A percentile compares a stretch with the other conserved stretches of the same genome.
phyloP scores from a whole-genome alignment of 192 early-diverging fungal species.

The Coemansia sp. region DNA sequence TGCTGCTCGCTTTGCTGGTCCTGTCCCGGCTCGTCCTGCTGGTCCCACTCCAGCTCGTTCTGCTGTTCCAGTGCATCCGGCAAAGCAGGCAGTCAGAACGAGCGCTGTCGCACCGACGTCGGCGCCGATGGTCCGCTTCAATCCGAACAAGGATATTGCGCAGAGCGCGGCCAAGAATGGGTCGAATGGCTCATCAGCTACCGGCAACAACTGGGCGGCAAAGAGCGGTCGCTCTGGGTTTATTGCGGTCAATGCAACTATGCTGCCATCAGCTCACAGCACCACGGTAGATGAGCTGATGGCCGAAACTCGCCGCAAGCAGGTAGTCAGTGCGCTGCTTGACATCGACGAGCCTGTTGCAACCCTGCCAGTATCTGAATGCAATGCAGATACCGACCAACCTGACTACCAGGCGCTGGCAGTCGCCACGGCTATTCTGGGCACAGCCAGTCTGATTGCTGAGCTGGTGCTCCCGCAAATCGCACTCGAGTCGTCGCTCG shows the following conservation, averaged over 20 bases:
- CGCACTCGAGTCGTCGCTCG: constrained; percentile 40
- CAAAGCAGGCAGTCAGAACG: not conserved
- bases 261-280: constrained; percentile 18
- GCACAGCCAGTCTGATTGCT: constrained; percentile 15
- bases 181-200: constrained; percentile 3
- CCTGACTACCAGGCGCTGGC: not conserved
- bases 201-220: constrained; percentile 36
- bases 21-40: no score
- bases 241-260: constrained; percentile 40
- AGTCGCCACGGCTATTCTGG: not conserved
- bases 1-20: no score
- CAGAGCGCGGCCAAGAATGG: constrained; percentile 28
- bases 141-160: constrained; percentile 47
- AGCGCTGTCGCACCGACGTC: not conserved
- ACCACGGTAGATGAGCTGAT: constrained; percentile 18
- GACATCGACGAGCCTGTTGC: constrained; percentile 17
- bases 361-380: not conserved
- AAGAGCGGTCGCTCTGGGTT: constrained; percentile 41
- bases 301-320: constrained; percentile 26
- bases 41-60: no score
- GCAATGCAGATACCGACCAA: not conserved
- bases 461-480: constrained; percentile 32
- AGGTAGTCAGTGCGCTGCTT: constrained; percentile 39
- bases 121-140: constrained; percentile 33
- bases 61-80: no score